Base-by-base conservation (phyloP, 495 filamentous ascomycete genomes). In the Entonaema liquescens region DNA sequence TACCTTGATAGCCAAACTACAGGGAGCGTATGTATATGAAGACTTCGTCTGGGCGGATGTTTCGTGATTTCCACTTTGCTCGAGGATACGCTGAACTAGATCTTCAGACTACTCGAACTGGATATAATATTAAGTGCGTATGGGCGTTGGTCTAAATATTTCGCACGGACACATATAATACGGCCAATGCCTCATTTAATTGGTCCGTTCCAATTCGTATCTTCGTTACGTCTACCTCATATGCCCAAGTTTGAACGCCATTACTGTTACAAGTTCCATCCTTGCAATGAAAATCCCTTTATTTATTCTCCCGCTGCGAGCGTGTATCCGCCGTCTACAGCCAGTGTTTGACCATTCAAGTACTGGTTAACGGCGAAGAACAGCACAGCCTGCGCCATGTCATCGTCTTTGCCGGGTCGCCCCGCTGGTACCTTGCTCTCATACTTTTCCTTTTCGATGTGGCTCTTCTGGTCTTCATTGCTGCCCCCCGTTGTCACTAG, bases 361-460 rank as follows among this genome's bases (percentile, higher is more conserved):
- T 93, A 93, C 80, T 91, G 89, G 65, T 92, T 92, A 4, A 82
- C 84, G 9, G 81, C 86, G 9, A 86, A 76, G 68, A 89, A 90
- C 19, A 93, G 75, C 15, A 92, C 81, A 4, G 89, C 82, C 75
- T 84, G 84, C 0, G 88, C 91, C 90, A 93, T 94, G 73, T 93
- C 92, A 35, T 88, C 81, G 75, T 93, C 92, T 36, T 87, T 87
- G 0, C 91, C 91, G 0, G 90, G 89, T 8, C 92, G 76, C 1
- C 77, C 71, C 0, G 86, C 85, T 0, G 90, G 89, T 3, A 92
- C 81, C 74, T 86, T 86, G 21, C 79, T 75, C 68, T 83, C 78
- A 61, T 86, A 90, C 78, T 91, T 88, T 64, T 90, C 86, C 59
- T 83, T 83, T 0, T 85, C 81, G 4, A 94, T 73, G 3, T 80